Conservation (phyloP, 805 yeast species). For the Saturnispora gosingensis region DNA sequence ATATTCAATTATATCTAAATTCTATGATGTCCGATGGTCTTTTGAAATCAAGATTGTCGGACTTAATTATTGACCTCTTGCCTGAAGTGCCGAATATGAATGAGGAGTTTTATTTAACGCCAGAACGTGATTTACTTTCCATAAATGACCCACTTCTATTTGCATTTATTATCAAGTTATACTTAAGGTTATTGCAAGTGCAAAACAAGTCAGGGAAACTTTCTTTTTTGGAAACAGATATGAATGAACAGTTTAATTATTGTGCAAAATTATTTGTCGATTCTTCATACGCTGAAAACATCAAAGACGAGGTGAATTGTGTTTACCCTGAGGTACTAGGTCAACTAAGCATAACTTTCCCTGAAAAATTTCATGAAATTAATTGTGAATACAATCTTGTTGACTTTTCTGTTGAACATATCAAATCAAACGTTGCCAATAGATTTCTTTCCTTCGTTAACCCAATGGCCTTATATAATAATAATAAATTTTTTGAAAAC, state of each 20-base stretch:
- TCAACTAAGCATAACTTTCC: conserved; percentile 5
- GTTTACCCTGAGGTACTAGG: conserved; percentile 10
- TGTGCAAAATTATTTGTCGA: conserved; percentile 21
- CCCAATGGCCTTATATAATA: conserved; percentile 16
- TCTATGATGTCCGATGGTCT: conserved; percentile 20
- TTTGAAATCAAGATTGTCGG: conserved; percentile 25
- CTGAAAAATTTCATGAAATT: conserved; percentile 16
- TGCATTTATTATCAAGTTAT: conserved; percentile 24
- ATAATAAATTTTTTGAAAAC: conserved; percentile 12
- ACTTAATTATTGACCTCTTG: conserved; percentile 22
- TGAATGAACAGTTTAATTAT: conserved; percentile 17
- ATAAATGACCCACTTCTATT: conserved; percentile 26
- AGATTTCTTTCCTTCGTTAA: conserved; percentile 22
- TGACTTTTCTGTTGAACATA: conserved; percentile 12
- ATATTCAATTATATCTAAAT: conserved; percentile 16
- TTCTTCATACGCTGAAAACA: conserved; percentile 4
- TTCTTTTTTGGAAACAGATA: conserved; percentile 10
- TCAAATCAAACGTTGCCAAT: conserved; percentile 12
- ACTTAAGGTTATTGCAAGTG: conserved; percentile 19
- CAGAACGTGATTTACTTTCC: conserved; percentile 15
- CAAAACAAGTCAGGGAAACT: conserved; percentile 1
- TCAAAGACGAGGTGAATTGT: conserved; percentile 1
- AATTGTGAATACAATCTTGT: conserved; percentile 20
- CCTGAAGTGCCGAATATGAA: conserved; percentile 21
- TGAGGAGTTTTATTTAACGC: conserved; percentile 18